Conservation (phyloP, 2,329 filamentous ascomycete species). For the Paracoccidioides lutzii region DNA sequence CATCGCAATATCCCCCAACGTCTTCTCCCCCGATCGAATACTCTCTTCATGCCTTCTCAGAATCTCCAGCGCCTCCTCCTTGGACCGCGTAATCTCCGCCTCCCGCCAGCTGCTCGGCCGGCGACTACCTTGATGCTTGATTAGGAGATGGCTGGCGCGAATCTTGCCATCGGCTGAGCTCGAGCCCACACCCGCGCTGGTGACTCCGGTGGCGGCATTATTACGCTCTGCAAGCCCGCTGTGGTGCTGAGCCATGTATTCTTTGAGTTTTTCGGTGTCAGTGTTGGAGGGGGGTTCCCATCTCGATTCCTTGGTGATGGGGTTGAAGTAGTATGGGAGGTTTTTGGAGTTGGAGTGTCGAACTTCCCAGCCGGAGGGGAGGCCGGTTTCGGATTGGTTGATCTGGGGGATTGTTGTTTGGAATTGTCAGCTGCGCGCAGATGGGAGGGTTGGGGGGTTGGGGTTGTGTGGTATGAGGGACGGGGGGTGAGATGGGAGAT, state of each 20-base stretch:
- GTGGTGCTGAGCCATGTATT: slow-evolving; percentile 85
- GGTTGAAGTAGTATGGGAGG: slow-evolving; percentile 97
- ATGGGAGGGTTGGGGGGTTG: background rate
- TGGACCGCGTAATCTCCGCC: slow-evolving; percentile 72
- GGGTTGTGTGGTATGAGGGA: background rate
- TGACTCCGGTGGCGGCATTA: slow-evolving; percentile 17
- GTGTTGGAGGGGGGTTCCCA: slow-evolving; percentile 88
- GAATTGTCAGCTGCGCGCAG: background rate
- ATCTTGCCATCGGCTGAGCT: slow-evolving; percentile 61
- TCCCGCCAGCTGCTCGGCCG: slow-evolving; percentile 89
- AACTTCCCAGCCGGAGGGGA: slow-evolving; percentile 84
- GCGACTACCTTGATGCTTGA: slow-evolving; percentile 84
- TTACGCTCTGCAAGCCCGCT: slow-evolving; percentile 37
- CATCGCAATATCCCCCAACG: slow-evolving; percentile 70
- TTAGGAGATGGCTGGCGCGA: slow-evolving; percentile 77
- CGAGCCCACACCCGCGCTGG: slow-evolving; percentile 10
- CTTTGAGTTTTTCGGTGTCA: slow-evolving; percentile 82
- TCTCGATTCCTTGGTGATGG: slow-evolving; percentile 69
- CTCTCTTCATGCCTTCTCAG: slow-evolving; percentile 61
- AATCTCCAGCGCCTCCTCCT: slow-evolving; percentile 72
- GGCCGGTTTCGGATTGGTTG: slow-evolving; percentile 58
- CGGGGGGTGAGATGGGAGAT: background rate
- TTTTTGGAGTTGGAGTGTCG: slow-evolving; percentile 97
- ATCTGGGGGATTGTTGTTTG: background rate
- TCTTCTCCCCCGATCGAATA: slow-evolving; percentile 57